A percentile compares a stretch with the other conserved stretches of the same genome.
Conservation (phyloP, 2,329 filamentous ascomycete species). For the Aspergillus niger region DNA sequence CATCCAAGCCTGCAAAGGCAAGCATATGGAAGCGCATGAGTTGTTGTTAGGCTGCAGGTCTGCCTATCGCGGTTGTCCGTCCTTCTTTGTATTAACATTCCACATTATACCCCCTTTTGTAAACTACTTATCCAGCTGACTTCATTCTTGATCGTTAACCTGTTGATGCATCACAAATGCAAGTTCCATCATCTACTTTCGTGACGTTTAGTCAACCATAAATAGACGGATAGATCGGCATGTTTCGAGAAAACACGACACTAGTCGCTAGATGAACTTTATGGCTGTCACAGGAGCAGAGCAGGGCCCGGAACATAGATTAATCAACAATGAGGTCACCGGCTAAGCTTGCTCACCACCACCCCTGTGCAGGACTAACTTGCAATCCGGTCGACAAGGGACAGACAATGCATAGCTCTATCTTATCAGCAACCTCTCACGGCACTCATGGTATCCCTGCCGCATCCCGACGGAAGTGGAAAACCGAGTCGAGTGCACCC, state of each 20-base stretch:
- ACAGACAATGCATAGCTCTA: background rate
- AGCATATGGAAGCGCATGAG: constrained; percentile 22
- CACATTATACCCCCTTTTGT: constrained; percentile 19
- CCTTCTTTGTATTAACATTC: constrained; percentile 5
- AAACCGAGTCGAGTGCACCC: background rate
- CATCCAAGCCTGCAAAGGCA: constrained; percentile 2
- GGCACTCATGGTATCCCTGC: background rate
- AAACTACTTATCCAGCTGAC: background rate
- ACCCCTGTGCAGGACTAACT: background rate
- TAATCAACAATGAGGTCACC: background rate
- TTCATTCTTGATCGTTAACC: background rate
- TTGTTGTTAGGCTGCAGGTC: constrained; percentile 14
- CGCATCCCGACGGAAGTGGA: background rate
- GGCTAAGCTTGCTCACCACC: background rate
- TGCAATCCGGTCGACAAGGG: background rate
- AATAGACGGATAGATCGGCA: background rate
- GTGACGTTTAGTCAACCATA: background rate
- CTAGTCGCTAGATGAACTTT: background rate
- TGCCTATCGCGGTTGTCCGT: constrained; percentile 1
- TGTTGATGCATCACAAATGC: background rate
- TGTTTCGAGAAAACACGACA: background rate
- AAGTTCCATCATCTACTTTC: background rate
- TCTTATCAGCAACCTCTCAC: background rate
- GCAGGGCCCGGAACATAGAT: background rate
- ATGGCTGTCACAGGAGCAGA: background rate